phyloP scores from a whole-genome alignment of 371 early-diverging fungal species.

The Chytridium lagenaria region DNA sequence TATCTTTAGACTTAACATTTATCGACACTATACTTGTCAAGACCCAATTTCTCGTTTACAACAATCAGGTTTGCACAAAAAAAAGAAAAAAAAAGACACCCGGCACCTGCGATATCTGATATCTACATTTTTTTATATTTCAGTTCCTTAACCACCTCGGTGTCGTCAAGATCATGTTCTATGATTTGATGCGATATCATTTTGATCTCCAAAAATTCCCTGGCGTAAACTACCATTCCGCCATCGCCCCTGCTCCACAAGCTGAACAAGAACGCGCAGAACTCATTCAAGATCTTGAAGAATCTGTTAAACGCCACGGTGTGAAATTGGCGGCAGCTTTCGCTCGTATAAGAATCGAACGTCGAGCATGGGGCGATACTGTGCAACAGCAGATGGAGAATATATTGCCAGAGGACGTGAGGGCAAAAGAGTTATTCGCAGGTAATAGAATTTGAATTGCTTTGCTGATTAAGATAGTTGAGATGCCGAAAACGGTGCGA shows the following conservation, averaged over 20 bases:
- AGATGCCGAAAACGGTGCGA: conserved; percentile 68
- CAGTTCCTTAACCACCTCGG: conserved; percentile 54
- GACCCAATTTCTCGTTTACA: conserved; percentile 61
- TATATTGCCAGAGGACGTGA: conserved; percentile 51
- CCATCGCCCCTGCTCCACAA: conserved; percentile 20
- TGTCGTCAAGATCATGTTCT: conserved; percentile 53
- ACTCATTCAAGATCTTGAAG: conserved; percentile 44
- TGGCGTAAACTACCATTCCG: conserved; percentile 35
- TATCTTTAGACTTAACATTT: conserved; percentile 49
- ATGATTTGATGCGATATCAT: conserved; percentile 55
- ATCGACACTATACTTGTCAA: conserved; percentile 57
- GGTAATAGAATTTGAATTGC: conserved; percentile 51
- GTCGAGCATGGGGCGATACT: conserved; percentile 47
- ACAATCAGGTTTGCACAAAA: conserved; percentile 60
- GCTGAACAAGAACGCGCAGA: conserved; percentile 28
- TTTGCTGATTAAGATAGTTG: conserved; percentile 40
- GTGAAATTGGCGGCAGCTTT: conserved; percentile 57
- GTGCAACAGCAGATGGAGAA: conserved; percentile 51
- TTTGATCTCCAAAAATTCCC: conserved; percentile 50
- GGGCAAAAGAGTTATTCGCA: conserved; percentile 53
- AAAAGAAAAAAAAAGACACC: too few species aligned
- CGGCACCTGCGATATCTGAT: too few species aligned
- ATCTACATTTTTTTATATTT: background rate
- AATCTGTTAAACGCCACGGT: conserved; percentile 34
- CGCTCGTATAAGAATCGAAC: conserved; percentile 55